Base-by-base conservation (phyloP, 2,329 filamentous ascomycete species). In the Epichloe hybrida region DNA sequence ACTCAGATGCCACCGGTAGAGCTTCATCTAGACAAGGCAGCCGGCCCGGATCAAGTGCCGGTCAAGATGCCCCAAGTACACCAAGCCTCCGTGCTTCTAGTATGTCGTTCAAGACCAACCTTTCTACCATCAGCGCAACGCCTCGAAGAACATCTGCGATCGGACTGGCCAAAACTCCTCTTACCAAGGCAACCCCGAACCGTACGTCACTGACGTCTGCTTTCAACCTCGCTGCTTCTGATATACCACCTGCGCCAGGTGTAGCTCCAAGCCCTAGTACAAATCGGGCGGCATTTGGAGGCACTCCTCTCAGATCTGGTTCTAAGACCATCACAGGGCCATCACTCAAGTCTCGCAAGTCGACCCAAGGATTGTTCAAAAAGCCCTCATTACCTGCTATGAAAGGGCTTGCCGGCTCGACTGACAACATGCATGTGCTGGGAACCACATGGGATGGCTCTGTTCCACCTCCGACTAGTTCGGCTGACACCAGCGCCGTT, bases 1-100 rank as follows among this genome's bases (percentile, higher is more conserved):
- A 64, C 61, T 81, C 64, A 68, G 86, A 70, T 69, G 76, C 61
- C 57, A 84, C 74, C 64, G 76, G 61, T 66, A 69, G 69, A 31
- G 69, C 74, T 15, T 66, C 69, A 0, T 75, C 75, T 21, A 71
- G 72, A 34, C 73, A 72, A 38, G 68, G 69, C 4, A 79, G 74
- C 58, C 72, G 78, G 21, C 78, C 74, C 7, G 74, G 75, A 2
- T 80, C 79, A 3, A 77, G 73, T 58, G 71, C 69, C 36, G 79
- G 68, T 53, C 73, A 63, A 57, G 70, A 63, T 57, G 77, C 69
- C 54, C 45, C 53, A 23, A 55, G 54, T 9, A 56, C 58, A 12
- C 56, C 61, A 3, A 72, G 63, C 59, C 70, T 74, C 48, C 68
- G 73, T 27, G 64, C 71, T 13, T 70, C 72, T 3, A 69, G 65